A percentile compares a stretch with the other conserved stretches of the same genome.
Conservation (phyloP, 805 yeast genomes). For the Candida nemodendra region DNA sequence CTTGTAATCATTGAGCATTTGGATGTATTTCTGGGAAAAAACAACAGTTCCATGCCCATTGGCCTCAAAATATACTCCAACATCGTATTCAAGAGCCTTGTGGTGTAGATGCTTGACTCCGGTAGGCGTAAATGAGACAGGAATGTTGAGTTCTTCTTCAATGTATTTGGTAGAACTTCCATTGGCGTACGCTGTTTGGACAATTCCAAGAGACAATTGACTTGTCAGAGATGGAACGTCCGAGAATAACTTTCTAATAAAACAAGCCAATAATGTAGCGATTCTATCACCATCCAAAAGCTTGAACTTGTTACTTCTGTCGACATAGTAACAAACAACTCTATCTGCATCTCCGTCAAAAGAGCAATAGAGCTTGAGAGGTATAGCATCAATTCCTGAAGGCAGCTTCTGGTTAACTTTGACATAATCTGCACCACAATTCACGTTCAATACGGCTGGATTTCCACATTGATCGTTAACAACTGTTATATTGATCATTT, state of each 20-base stretch:
- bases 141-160: conserved; percentile 57
- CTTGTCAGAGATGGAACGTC: conserved; percentile 36
- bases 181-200: conserved; percentile 97
- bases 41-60: conserved; percentile 98
- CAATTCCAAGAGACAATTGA: conserved; percentile 60
- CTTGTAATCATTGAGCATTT: conserved; percentile 36
- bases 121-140: conserved; percentile 87
- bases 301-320: conserved; percentile 39
- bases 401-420: conserved; percentile 87
- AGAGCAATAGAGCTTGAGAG: conserved; percentile 63
- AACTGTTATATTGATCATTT: conserved; percentile 39
- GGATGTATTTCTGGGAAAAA: conserved; percentile 57
- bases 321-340: conserved; percentile 72
- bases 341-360: conserved; percentile 98
- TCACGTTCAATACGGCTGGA: conserved; percentile 63
- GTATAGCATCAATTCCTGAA: conserved; percentile 45
- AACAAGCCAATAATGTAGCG: conserved; percentile 76
- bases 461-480: conserved; percentile 54
- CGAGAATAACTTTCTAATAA: conserved; percentile 50
- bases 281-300: conserved; percentile 92
- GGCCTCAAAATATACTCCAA: conserved; percentile 96
- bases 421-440: conserved; percentile 95
- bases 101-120: conserved; percentile 97
- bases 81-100: conserved; percentile 78
- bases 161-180: conserved; percentile 84